Evolutionary conservation across 1,284 basidiomycete species (phyloP).

Genomic region (Cronartium quercuum): DNA sequence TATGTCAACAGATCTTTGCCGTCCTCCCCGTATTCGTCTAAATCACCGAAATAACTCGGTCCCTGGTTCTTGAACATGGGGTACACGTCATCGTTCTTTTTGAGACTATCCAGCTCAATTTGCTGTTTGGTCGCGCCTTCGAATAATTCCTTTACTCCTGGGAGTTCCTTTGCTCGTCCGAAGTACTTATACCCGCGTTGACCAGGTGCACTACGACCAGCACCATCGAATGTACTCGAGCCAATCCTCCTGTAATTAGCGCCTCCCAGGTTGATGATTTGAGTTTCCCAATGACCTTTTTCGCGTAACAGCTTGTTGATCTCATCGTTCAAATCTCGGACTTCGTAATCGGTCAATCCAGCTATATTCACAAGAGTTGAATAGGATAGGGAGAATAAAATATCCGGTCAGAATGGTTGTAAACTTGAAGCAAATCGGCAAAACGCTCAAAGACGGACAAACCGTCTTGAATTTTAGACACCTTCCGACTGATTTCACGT

Average conservation of each 20-base stretch:
- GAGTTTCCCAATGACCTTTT: constrained; percentile 95
- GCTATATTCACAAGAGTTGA: constrained; percentile 53
- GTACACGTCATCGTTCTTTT: constrained; percentile 64
- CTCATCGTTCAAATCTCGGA: constrained; percentile 93
- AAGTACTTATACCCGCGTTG: constrained; percentile 99
- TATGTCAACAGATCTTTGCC: constrained; percentile 57
- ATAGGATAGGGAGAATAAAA: background rate
- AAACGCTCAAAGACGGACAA: constrained; percentile 47
- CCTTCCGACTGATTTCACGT: constrained; percentile 88
- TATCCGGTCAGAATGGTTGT: background rate
- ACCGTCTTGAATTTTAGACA: constrained; percentile 97
- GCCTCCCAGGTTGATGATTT: constrained; percentile 87
- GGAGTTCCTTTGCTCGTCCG: constrained; percentile 90
- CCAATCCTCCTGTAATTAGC: constrained; percentile 86
- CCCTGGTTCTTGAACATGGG: constrained; percentile 69
- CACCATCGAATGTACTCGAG: constrained; percentile 82
- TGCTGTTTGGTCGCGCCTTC: constrained; percentile 65
- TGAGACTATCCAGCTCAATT: constrained; percentile 70
- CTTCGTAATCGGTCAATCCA: constrained; percentile 88
- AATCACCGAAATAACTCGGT: constrained; percentile 82
- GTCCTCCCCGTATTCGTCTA: constrained; percentile 70
- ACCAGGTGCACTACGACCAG: constrained; percentile 88
- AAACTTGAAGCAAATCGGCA: background rate
- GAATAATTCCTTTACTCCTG: constrained; percentile 91
- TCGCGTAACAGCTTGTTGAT: constrained; percentile 94